Percentiles rank a stretch among this genome's conserved stretches.
Conservation (phyloP, 352 stramenopile genomes). For the Elongisporangium undulatum region DNA sequence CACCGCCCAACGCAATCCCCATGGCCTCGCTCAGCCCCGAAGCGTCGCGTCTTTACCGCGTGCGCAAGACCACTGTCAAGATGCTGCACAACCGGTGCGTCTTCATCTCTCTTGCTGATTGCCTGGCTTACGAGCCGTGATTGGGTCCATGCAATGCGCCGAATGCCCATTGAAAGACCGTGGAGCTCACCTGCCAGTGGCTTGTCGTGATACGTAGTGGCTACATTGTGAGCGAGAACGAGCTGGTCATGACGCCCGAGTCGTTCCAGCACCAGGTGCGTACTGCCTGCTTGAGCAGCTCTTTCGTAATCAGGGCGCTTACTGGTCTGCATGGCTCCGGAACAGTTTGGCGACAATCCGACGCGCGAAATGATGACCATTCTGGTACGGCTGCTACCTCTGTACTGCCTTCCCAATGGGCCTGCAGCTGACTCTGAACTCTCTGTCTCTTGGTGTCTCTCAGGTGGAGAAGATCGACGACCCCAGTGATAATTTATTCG, state of each 20-base stretch:
- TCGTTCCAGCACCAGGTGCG: slow-evolving; percentile 86
- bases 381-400: slow-evolving; percentile 51
- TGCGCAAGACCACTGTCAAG: slow-evolving; percentile 95
- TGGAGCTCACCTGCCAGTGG: neutral
- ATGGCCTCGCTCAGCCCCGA: slow-evolving; percentile 83
- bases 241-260: slow-evolving; percentile 94
- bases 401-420: no score
- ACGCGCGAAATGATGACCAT: slow-evolving; percentile 96
- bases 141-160: neutral
- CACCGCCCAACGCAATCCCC: neutral
- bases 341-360: slow-evolving; percentile 90
- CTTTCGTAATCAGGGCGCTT: neutral
- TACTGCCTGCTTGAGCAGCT: neutral
- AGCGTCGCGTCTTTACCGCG: slow-evolving; percentile 88
- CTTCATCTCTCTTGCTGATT: neutral
- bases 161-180: neutral
- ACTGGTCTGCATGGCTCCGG: neutral
- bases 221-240: slow-evolving; percentile 97
- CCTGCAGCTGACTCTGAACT: neutral
- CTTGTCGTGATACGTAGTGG: slow-evolving; percentile 60
- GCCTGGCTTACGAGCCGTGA: neutral
- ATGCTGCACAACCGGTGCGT: slow-evolving; percentile 90
- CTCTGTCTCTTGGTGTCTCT: neutral
- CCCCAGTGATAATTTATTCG: slow-evolving; percentile 94
- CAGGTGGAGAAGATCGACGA: slow-evolving; percentile 88